phyloP scores from a whole-genome alignment of 495 filamentous ascomycete species.

The Staphylotrichum tortipilum region DNA sequence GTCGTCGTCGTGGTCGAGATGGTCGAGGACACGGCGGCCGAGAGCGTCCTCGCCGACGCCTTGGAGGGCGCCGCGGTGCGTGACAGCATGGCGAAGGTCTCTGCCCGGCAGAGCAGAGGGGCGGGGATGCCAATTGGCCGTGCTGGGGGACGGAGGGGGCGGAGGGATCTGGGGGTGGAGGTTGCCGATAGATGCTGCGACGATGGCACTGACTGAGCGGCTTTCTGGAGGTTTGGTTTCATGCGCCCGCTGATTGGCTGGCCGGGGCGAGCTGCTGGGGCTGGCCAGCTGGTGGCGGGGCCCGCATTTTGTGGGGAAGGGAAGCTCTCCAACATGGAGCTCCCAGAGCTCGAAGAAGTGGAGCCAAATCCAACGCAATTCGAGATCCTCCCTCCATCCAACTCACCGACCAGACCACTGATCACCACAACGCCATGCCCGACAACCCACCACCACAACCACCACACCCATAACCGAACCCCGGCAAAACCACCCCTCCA shows the following conservation, averaged over 20 bases:
- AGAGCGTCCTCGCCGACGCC: conserved; percentile 34
- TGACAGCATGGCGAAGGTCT: conserved; percentile 37
- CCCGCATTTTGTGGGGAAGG: neutral
- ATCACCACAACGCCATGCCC: too few relatives aligned
- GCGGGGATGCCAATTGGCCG: conserved; percentile 35
- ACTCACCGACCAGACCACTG: too few relatives aligned
- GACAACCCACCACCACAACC: neutral
- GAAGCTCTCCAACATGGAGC: neutral
- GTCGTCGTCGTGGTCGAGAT: neutral
- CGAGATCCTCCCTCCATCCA: too few relatives aligned
- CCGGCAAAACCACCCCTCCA: neutral
- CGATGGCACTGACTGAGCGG: conserved; percentile 14
- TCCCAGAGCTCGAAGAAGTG: too few relatives aligned
- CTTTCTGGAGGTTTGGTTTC: conserved; percentile 24
- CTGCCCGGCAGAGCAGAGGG: conserved; percentile 40
- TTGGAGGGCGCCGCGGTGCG: conserved; percentile 38
- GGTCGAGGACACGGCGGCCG: conserved; percentile 25
- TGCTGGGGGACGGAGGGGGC: conserved; percentile 6
- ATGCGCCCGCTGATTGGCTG: conserved; percentile 21
- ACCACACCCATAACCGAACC: neutral
- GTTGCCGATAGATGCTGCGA: conserved; percentile 4
- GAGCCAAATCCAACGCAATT: too few relatives aligned
- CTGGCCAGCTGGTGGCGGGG: neutral
- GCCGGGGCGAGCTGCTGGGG: conserved; percentile 1
- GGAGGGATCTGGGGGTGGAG: conserved; percentile 11